phyloP scores from a whole-genome alignment of 75 land plant species.

The Adiantum capillusveneris region DNA sequence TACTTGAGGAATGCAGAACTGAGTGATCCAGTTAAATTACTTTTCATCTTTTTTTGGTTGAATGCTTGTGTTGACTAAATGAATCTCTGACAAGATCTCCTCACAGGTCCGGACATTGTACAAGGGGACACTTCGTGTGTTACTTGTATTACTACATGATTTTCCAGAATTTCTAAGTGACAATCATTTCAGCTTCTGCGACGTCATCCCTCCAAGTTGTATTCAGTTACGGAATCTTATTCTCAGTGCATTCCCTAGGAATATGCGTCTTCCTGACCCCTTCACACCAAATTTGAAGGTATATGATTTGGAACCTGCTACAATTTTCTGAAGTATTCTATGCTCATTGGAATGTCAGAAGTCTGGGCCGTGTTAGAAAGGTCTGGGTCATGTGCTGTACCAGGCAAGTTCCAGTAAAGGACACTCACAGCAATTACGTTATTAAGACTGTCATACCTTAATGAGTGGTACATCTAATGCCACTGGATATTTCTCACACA shows the following conservation, averaged over 20 bases:
- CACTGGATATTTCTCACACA: too few species aligned
- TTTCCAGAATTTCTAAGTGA: conserved; percentile 97
- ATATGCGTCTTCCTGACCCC: conserved; percentile 98
- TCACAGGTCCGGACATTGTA: conserved; percentile 76
- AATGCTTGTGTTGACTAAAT: too few species aligned
- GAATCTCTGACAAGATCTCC: too few species aligned
- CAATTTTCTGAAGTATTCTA: too few species aligned
- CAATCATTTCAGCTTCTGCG: conserved; percentile 98
- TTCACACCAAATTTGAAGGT: conserved; percentile 98
- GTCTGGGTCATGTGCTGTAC: too few species aligned
- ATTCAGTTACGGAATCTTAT: conserved; percentile 97
- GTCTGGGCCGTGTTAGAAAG: too few species aligned
- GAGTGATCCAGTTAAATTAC: conserved; percentile 57
- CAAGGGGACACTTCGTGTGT: conserved; percentile 85
- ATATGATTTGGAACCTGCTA: too few species aligned
- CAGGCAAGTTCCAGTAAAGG: too few species aligned
- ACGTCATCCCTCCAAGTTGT: conserved; percentile 94
- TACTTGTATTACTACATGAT: conserved; percentile 89
- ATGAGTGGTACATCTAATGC: too few species aligned
- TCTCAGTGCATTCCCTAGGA: conserved; percentile 96
- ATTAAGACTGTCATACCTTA: too few species aligned
- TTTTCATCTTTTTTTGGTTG: neutral
- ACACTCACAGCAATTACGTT: too few species aligned
- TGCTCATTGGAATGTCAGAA: too few species aligned
- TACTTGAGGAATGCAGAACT: conserved; percentile 86